Evolutionary conservation across 2,329 filamentous ascomycete species (phyloP), one percentile per base, ranked within the genome.

Genomic region (Aspergillus nomiae): DNA sequence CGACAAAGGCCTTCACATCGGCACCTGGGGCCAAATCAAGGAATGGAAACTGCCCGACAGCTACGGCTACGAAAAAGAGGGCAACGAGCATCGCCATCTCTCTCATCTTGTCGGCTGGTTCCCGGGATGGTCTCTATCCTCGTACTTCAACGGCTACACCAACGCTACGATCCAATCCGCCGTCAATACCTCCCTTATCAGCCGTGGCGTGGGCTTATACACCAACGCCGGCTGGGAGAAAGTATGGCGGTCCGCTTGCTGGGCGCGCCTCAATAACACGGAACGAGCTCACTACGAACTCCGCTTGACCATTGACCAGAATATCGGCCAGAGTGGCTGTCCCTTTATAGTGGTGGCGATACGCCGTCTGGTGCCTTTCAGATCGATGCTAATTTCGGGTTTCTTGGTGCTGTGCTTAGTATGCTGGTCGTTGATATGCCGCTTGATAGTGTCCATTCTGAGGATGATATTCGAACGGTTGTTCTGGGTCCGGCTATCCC

Each of bases 381-480:
- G 74, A 86, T 87, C 61, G 85, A 87, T 69, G 86, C 85, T 8
- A 87, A 87, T 68, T 87, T 85, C 64, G 85, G 85, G 1, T 71
- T 81, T 26, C 77, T 76, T 3, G 85, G 83, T 0, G 83, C 82
- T 0, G 76, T 85, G 58, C 63, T 86, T 59, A 76, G 78, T 62
- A 83, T 86, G 83, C 69, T 86, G 46, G 77, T 85, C 55, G 78
- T 85, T n/a, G 82, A 86, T 70, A 58, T 85, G 46, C 62, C 0
- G 69, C 48, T 5, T 64, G 55, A 38, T 0, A 32, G 19, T 0
- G n/a, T 24, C 43, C 38, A 57, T 46, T 46, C 14, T 7, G 26
- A 60, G 8, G 30, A 48, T 11, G 30, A 30, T n/a, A 8, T 11
- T 30, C 28, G 50, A 4, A 53, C 28, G 24, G 62, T 67, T 2